Conservation (phyloP, 768 basidiomycete genomes). For the Pisolithus orientalis region DNA sequence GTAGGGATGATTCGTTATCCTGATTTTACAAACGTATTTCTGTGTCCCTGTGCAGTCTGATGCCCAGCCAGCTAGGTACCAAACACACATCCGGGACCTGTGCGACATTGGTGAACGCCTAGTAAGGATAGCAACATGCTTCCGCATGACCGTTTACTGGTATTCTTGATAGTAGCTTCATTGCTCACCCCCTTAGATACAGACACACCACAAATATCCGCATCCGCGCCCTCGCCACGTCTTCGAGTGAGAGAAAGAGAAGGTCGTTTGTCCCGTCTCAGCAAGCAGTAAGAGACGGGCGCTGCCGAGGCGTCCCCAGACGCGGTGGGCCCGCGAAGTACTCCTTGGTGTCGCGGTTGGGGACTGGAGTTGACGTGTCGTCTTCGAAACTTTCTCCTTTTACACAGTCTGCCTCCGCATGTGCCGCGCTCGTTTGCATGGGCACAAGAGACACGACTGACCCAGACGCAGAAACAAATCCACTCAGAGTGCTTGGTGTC, state of each 20-base stretch:
- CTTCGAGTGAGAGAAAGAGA: neutral
- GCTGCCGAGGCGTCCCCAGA: conserved; percentile 13
- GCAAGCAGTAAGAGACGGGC: conserved; percentile 14
- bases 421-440: conserved; percentile 7
- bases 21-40: conserved; percentile 15
- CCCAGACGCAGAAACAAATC: conserved; percentile 21
- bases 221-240: neutral
- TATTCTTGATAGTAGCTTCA: neutral
- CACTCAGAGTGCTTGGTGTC: conserved; percentile 23
- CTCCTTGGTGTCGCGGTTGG: conserved; percentile 3
- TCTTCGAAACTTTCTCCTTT: neutral
- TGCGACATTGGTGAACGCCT: neutral
- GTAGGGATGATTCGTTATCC: neutral
- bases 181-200: neutral
- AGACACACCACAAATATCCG: neutral
- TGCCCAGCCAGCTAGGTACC: conserved; percentile 53
- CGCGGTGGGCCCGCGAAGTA: conserved; percentile 6
- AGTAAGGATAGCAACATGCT: neutral
- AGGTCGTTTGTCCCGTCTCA: conserved; percentile 1
- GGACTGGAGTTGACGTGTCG: neutral
- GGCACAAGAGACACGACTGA: conserved; percentile 19
- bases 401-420: neutral
- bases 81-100: conserved; percentile 60
- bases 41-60: conserved; percentile 51
- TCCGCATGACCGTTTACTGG: neutral